Evolutionary conservation across 169 alveolate species (phyloP).

Genomic region (Plasmodium fragile): DNA sequence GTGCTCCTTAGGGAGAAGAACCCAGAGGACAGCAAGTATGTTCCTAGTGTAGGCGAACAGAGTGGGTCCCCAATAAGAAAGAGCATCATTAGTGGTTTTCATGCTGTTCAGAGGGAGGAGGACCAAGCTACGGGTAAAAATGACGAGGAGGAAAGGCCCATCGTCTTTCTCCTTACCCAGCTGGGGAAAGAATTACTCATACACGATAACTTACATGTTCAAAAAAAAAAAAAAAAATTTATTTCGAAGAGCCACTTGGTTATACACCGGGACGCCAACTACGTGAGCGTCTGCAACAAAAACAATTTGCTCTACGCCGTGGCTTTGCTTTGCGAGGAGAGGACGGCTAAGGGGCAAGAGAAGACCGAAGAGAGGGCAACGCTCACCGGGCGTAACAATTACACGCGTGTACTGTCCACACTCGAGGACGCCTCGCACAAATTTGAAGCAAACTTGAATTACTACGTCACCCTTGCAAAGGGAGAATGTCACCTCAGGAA

Average conservation of each 20-base stretch:
- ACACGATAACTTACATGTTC: neutral
- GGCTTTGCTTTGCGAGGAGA: neutral
- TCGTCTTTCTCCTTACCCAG: slow-evolving; percentile 15
- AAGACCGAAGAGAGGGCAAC: neutral
- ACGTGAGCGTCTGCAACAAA: neutral
- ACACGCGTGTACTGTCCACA: slow-evolving; percentile 3
- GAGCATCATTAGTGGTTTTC: neutral
- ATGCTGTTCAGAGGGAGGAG: neutral
- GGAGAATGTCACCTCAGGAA: neutral
- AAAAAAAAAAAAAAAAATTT: neutral
- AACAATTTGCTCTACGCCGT: slow-evolving; percentile 19
- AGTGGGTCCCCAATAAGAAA: neutral
- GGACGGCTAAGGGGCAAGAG: neutral
- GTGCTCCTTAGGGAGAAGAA: neutral
- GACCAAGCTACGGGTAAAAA: neutral
- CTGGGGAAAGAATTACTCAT: slow-evolving; percentile 27
- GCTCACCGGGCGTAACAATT: neutral
- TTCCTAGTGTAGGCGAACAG: neutral
- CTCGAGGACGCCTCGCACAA: neutral
- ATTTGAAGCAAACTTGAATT: neutral
- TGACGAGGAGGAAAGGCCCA: neutral
- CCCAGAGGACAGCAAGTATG: neutral
- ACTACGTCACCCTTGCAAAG: neutral
- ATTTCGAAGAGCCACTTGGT: neutral
- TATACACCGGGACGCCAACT: slow-evolving; percentile 2